Conservation (phyloP, 345 rosid genomes). For the Anacardium occidentale region DNA sequence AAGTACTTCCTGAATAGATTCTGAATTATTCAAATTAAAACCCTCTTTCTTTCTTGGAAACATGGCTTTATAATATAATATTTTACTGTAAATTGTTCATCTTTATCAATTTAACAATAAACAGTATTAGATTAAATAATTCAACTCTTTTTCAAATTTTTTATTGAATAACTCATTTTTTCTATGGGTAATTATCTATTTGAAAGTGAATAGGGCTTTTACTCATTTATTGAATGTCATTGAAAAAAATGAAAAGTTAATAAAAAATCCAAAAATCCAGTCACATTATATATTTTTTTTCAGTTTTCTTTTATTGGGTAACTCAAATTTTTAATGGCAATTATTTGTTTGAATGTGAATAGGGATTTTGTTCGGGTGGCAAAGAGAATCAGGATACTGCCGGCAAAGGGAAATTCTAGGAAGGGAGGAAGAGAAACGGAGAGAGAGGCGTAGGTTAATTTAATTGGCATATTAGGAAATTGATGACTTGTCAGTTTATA, state of each 20-base stretch:
- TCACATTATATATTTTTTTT: not conserved
- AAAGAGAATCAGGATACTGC: slow-evolving; percentile 82
- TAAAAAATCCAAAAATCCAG: too few relatives aligned
- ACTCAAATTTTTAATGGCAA: too few relatives aligned
- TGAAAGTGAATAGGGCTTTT: slow-evolving; percentile 49
- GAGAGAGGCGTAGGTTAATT: slow-evolving; percentile 26
- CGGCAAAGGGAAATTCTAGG: slow-evolving; percentile 61
- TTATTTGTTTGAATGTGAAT: slow-evolving; percentile 11
- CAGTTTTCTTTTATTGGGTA: not conserved
- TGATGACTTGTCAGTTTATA: not conserved
- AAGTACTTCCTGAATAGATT: not conserved
- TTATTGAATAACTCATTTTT: not conserved
- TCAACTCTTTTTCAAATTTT: too few relatives aligned
- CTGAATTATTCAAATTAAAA: too few relatives aligned
- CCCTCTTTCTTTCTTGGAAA: not conserved
- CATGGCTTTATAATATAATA: too few relatives aligned
- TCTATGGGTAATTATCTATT: not conserved
- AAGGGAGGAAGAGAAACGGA: slow-evolving; percentile 23
- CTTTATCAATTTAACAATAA: too few relatives aligned
- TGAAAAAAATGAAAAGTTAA: too few relatives aligned
- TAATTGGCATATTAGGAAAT: not conserved
- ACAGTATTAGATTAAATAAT: too few relatives aligned
- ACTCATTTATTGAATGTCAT: too few relatives aligned
- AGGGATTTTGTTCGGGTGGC: slow-evolving; percentile 95
- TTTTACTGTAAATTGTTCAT: too few relatives aligned